Evolutionary conservation across 2,329 filamentous ascomycete genomes (phyloP), one percentile per base, ranked within the genome.

Genomic region (Pseudocercospora fijiensis): DNA sequence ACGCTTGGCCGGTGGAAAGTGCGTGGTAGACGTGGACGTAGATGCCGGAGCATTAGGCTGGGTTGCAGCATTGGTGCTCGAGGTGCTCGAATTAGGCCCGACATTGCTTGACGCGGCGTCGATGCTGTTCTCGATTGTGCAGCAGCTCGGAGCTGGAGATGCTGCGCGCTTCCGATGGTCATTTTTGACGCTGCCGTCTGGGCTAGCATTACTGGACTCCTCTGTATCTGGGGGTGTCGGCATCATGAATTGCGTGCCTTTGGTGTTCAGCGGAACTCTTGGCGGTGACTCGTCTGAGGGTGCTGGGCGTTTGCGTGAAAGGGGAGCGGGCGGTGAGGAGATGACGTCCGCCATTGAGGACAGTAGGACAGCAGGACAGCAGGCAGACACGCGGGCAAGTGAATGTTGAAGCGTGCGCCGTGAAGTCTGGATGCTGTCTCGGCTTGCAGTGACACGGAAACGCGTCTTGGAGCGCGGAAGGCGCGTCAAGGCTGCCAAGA

Each of bases 1-100:
- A 43, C 77, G 70, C 70, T 83, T 83, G 13, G 76, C 72, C 26
- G 80, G 75, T 41, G 71, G 72, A 18, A 65, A 65, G 7, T 66
- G 67, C 16, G 66, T 58, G 16, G 37, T 49, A 27, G 65, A 65
- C 24, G 57, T 49, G 13, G 61, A 63, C n/a, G 57, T 51, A 13
- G 59, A 59, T 20, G 41, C 60, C 2, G 47, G 57, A 26, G 49
- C 20, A 16, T 24, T 20, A 5, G 56, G 57, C 16, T 24, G 61
- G 22, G 49, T 57, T 51, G 62, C 55, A 13, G 58, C 58, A 5
- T 64, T 58, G 45, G 58, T 58, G 8, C 51, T 67, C 37, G 57
- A 60, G 45, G 58, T 58, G 8, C 51, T 67, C 37, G 57, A 60
- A 13, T 47, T 60, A 26, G 37, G 63, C 56, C 56, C 45, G 10